Conservation (phyloP, 2,329 filamentous ascomycete species). For the Phoma sp. region DNA sequence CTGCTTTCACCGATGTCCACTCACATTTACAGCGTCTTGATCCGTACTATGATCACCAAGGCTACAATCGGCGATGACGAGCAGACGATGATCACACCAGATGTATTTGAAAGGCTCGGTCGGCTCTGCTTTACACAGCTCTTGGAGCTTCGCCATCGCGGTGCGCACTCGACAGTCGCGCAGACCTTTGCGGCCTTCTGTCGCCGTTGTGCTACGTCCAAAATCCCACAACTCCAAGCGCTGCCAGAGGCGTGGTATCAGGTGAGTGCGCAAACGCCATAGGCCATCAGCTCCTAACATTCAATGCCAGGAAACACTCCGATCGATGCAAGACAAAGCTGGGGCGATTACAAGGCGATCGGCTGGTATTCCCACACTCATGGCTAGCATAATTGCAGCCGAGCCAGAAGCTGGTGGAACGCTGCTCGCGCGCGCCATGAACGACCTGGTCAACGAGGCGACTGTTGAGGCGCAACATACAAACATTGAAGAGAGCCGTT, state of each 20-base stretch:
- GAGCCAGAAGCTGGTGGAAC: conserved; percentile 62
- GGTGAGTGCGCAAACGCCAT: conserved; percentile 20
- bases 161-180: conserved; percentile 91
- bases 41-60: conserved; percentile 57
- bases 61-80: conserved; percentile 41
- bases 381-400: conserved; percentile 79
- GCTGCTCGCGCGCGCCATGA: conserved; percentile 70
- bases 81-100: conserved; percentile 30
- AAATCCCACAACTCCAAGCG: conserved; percentile 49
- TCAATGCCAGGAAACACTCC: conserved; percentile 62
- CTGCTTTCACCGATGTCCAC: not conserved
- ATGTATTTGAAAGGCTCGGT: conserved; percentile 71
- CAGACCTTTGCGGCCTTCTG: conserved; percentile 87
- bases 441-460: conserved; percentile 66
- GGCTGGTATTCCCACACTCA: conserved; percentile 86
- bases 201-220: conserved; percentile 64
- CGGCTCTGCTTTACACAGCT: conserved; percentile 81
- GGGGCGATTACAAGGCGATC: conserved; percentile 86
- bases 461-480: conserved; percentile 60
- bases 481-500: conserved; percentile 61
- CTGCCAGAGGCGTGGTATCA: conserved; percentile 74
- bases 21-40: conserved; percentile 66
- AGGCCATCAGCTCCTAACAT: not conserved
- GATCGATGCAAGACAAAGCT: conserved; percentile 74
- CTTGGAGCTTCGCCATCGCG: conserved; percentile 82